These are phyloP conservation scores for Colletotrichum coccodes DNA, from an alignment of 2,329 filamentous ascomycete species.

Conservation along the genomic window DNA sequence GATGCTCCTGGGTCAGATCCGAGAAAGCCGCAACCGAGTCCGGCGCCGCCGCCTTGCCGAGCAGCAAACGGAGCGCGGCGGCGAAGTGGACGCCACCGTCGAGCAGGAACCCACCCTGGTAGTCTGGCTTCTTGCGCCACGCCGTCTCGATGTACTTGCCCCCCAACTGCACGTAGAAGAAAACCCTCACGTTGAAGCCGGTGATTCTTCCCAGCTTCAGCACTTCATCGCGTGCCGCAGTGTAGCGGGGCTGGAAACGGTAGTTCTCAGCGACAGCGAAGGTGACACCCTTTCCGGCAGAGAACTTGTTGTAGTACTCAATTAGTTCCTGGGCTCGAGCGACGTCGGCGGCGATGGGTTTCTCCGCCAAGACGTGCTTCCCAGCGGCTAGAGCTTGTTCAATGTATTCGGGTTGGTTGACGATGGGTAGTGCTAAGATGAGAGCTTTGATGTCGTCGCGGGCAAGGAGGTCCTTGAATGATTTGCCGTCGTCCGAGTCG, in stretches of 20 bases:
- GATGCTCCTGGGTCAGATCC: constrained; percentile 52
- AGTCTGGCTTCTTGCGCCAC: constrained; percentile 75
- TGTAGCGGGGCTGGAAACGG: constrained; percentile 68
- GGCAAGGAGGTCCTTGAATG: constrained; percentile 61
- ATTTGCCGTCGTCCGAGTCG: constrained; percentile 57
- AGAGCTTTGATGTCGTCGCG: constrained; percentile 65
- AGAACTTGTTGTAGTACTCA: constrained; percentile 42
- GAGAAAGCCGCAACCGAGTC: constrained; percentile 66
- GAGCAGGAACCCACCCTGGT: constrained; percentile 81
- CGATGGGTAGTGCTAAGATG: constrained; percentile 71
- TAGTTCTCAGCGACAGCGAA: constrained; percentile 80
- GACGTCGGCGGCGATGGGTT: constrained; percentile 73
- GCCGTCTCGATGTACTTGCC: constrained; percentile 33
- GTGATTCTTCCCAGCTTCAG: constrained; percentile 58
- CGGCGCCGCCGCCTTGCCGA: constrained; percentile 53
- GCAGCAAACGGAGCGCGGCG: constrained; percentile 69
- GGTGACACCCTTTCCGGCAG: constrained; percentile 45
- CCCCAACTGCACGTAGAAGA: constrained; percentile 50
- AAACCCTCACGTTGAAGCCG: constrained; percentile 52
- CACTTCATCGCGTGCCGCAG: constrained; percentile 54
- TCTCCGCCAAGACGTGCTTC: constrained; percentile 78
- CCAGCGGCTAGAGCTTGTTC: constrained; percentile 68
- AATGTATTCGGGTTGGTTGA: constrained; percentile 67
- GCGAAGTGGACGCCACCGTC: constrained; percentile 81
- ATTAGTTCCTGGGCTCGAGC: constrained; percentile 53